Percentiles rank a stretch among this genome's conserved stretches.
These are phyloP conservation scores for Xylaria nigripes DNA, from an alignment of 495 filamentous ascomycete species.

Conservation along the genomic window DNA sequence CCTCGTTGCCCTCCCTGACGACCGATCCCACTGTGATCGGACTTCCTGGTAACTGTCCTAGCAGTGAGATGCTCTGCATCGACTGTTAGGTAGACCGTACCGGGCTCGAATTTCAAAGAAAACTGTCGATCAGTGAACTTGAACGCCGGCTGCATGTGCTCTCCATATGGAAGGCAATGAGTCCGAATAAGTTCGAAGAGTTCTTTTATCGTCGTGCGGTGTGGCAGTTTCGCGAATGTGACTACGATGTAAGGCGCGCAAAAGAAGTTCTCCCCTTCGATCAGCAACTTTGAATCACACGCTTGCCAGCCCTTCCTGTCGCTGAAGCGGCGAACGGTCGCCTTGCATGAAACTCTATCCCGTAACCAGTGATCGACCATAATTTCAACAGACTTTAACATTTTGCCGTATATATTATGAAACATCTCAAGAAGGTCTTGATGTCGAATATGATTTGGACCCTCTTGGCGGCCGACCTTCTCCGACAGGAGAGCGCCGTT, in stretches of 20 bases:
- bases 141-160: constrained; percentile 7
- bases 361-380: neutral
- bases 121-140: neutral
- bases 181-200: constrained; percentile 1
- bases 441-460: neutral
- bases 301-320: constrained; percentile 1
- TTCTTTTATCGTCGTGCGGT: neutral
- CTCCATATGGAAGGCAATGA: neutral
- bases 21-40: neutral
- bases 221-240: neutral
- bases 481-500: neutral
- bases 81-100: constrained; percentile 1
- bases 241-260: constrained; percentile 9
- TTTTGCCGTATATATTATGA: constrained; percentile 1
- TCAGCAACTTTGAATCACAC: constrained; percentile 1
- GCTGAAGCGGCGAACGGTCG: constrained; percentile 2
- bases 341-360: constrained; percentile 2
- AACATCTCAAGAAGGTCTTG: constrained; percentile 3
- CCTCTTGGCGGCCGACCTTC: neutral
- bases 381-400: neutral
- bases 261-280: constrained; percentile 3
- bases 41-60: neutral
- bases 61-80: constrained; percentile 1
- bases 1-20: neutral
- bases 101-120: constrained; percentile 9